A percentile compares a stretch with the other conserved stretches of the same genome.
Evolutionary conservation across 1,139 yeast genomes (phyloP).

Genomic region (Yamadazyma friedrichii): DNA sequence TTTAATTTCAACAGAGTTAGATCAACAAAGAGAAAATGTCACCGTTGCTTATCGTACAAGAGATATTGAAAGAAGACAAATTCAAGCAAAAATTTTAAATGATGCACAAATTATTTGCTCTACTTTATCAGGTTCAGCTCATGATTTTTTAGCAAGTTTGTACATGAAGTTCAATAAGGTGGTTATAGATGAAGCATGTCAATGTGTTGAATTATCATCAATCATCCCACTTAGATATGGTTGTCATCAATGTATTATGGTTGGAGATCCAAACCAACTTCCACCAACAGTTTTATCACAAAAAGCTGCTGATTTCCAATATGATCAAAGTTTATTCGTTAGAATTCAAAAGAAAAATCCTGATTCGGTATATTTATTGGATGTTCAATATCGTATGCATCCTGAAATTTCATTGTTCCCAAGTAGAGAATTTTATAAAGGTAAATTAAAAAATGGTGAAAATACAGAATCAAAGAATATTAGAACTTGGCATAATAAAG

Average conservation of each 20-base stretch:
- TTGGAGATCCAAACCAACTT: constrained; percentile 97
- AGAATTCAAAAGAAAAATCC: constrained; percentile 78
- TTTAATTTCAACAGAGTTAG: constrained; percentile 70
- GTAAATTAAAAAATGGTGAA: constrained; percentile 73
- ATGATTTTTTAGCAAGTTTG: constrained; percentile 73
- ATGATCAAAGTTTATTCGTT: constrained; percentile 91
- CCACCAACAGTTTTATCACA: constrained; percentile 98
- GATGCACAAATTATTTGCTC: constrained; percentile 90
- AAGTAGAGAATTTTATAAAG: constrained; percentile 74
- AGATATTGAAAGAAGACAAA: constrained; percentile 73
- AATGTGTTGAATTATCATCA: constrained; percentile 90
- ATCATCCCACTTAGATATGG: constrained; percentile 93
- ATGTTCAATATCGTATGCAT: constrained; percentile 99
- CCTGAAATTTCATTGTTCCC: constrained; percentile 89
- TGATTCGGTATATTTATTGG: constrained; percentile 66
- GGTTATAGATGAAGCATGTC: constrained; percentile 97
- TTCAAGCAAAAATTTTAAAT: constrained; percentile 69
- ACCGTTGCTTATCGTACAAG: constrained; percentile 69
- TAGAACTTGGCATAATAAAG: constrained; percentile 71
- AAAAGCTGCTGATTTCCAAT: constrained; percentile 73
- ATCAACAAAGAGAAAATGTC: constrained; percentile 72
- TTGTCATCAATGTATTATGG: constrained; percentile 89
- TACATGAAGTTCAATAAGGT: constrained; percentile 88
- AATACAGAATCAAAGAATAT: constrained; percentile 57
- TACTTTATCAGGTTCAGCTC: constrained; percentile 94